Conservation (phyloP, 2,329 filamentous ascomycete genomes). For the Aureobasidium sp. region DNA sequence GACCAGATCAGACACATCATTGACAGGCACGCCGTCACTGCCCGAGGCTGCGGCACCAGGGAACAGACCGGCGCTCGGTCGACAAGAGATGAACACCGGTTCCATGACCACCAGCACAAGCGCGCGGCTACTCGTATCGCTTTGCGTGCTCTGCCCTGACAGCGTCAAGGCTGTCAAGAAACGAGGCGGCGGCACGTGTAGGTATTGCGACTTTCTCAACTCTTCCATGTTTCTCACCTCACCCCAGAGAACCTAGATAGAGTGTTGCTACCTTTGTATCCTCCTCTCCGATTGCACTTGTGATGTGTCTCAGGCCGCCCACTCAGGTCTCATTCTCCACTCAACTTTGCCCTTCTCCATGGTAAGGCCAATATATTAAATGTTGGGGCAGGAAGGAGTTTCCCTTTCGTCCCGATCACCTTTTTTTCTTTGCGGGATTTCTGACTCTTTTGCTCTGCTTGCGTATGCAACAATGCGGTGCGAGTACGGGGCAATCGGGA, state of each 20-base stretch:
- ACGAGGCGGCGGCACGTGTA: neutral
- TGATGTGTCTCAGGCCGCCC: neutral
- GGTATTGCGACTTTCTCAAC: neutral
- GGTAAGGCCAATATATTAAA: neutral
- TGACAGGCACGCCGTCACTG: conserved; percentile 3
- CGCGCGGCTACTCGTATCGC: neutral
- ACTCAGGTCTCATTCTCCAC: neutral
- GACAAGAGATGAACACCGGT: neutral
- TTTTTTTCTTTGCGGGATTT: neutral
- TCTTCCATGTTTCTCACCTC: neutral
- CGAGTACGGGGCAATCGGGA: neutral
- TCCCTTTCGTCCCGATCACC: neutral
- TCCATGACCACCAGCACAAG: neutral
- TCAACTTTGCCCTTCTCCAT: neutral
- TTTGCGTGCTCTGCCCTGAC: neutral
- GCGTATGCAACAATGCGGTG: neutral
- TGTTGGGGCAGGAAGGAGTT: neutral
- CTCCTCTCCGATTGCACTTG: neutral
- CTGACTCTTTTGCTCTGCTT: neutral
- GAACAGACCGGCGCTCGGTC: neutral
- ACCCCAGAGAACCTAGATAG: neutral
- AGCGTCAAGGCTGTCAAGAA: neutral
- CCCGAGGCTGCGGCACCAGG: neutral
- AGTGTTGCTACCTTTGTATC: neutral
- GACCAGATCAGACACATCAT: neutral